Base-by-base conservation (phyloP, 805 yeast genomes). In the Ogataea nitratoaversa region DNA sequence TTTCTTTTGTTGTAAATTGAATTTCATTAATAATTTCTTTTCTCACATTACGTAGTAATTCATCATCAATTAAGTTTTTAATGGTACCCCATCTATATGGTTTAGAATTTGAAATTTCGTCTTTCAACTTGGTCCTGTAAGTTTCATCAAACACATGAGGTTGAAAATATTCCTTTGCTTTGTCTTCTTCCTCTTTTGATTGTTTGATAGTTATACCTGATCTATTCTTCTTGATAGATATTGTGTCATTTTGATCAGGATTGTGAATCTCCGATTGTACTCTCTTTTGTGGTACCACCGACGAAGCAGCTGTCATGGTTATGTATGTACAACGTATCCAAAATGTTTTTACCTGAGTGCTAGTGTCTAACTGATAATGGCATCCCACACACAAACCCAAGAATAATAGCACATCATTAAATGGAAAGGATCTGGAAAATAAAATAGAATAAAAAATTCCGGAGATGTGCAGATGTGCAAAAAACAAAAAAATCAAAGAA, bases 11-110 rank as follows among this genome's bases (percentile, higher is more conserved):
- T 8, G 98, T 89, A 69, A 95, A 93, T 32, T 86, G 93, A 46
- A 93, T 82, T 54, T 89, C 84, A 2, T 71, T 65, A 48, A 86
- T 74, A 19, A 95, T 89, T 60, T 93, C 99, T 42, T 77, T 76
- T 36, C 98, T 74, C 2, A 95, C 98, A 23, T 75, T 72, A 46
- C 93, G 68, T 39, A 93, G 65, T 29, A 95, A 65, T 2, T 79
- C 76, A 48, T 91, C 95, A 57, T 90, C 78, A 30, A 93, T 71
- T 34, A 93, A 66, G 25, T 79, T 74, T 18, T 68, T 70, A 35
- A 93, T 83, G 12, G 89, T 79, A 2, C 98, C 97, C 90, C 97
- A 91, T 56, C 78, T 73, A 59, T 84, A 93, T 1, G 99, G 99
- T 47, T 76, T 70, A 2, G 95, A 78, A 7, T 66, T 62, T 1